A percentile compares a stretch with the other conserved stretches of the same genome.
phyloP scores from a whole-genome alignment of 768 basidiomycete species.

The Suillus hirtellus region DNA sequence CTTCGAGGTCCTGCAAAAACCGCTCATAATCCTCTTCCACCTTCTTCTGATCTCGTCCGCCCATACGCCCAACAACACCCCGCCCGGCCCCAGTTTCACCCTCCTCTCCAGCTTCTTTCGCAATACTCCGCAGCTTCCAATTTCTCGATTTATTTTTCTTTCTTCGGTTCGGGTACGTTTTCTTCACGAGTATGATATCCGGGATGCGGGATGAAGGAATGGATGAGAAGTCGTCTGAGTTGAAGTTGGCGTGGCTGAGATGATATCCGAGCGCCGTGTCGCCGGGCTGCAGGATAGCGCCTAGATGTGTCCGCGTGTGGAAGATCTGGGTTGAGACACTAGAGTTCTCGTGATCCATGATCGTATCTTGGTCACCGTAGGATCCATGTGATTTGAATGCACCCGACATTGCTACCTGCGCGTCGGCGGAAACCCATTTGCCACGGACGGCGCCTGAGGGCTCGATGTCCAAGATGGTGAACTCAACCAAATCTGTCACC shows the following conservation, averaged over 20 bases:
- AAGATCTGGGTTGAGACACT: constrained; percentile 75
- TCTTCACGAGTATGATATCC: constrained; percentile 91
- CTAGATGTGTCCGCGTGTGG: constrained; percentile 96
- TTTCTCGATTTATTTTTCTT: constrained; percentile 85
- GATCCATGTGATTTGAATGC: constrained; percentile 63
- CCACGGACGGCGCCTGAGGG: constrained; percentile 68
- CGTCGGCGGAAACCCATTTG: constrained; percentile 83
- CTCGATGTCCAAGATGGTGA: constrained; percentile 93
- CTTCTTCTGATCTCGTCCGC: constrained; percentile 87
- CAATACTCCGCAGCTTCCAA: constrained; percentile 92
- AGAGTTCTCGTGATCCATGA: constrained; percentile 63
- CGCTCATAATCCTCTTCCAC: constrained; percentile 97
- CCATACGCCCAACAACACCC: constrained; percentile 88
- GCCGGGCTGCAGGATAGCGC: constrained; percentile 90
- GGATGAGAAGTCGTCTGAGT: constrained; percentile 80
- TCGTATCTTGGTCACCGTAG: constrained; percentile 45
- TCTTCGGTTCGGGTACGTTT: constrained; percentile 89
- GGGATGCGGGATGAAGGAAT: constrained; percentile 71
- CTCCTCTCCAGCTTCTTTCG: constrained; percentile 87
- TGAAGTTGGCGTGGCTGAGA: constrained; percentile 88
- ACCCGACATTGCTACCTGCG: constrained; percentile 85
- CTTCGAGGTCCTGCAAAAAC: constrained; percentile 92
- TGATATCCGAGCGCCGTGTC: constrained; percentile 92
- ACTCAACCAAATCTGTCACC: constrained; percentile 87
- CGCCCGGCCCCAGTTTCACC: constrained; percentile 75